These are phyloP conservation scores for Penicillium brasilianum DNA, from an alignment of 2,329 filamentous ascomycete species.

Conservation along the genomic window DNA sequence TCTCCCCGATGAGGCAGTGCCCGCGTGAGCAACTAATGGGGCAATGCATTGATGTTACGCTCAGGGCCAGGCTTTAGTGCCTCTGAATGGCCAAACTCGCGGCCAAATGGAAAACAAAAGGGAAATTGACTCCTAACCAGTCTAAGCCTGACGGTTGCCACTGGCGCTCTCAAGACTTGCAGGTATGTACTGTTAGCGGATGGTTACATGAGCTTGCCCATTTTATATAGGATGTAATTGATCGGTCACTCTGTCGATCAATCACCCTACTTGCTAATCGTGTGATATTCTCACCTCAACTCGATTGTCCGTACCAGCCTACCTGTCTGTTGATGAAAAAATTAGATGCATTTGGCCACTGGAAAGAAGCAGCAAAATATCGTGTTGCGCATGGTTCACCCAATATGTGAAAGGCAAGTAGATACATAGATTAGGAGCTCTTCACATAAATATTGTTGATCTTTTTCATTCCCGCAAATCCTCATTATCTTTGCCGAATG, in stretches of 20 bases:
- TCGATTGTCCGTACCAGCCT: too few relatives aligned
- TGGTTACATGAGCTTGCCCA: not conserved
- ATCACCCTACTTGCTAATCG: not conserved
- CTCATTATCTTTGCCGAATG: not conserved
- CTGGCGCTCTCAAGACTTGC: not conserved
- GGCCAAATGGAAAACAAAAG: not conserved
- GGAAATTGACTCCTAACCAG: not conserved
- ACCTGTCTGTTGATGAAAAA: too few relatives aligned
- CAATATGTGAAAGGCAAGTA: not conserved
- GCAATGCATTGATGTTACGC: not conserved
- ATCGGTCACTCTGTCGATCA: not conserved
- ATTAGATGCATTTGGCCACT: too few relatives aligned
- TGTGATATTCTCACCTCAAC: not conserved
- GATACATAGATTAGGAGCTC: not conserved
- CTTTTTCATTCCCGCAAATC: not conserved
- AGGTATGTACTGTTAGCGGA: not conserved
- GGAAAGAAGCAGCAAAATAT: too few relatives aligned
- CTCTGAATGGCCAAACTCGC: not conserved
- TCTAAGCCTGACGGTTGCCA: not conserved
- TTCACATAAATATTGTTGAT: not conserved
- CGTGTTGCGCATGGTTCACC: too few relatives aligned
- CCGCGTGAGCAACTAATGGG: slow-evolving; percentile 1
- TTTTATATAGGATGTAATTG: not conserved
- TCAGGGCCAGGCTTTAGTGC: not conserved
- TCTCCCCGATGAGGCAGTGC: not conserved